Percentiles rank a stretch among this genome's conserved stretches.
Evolutionary conservation across 305 asterid genomes (phyloP).

Genomic region (Andrographis paniculata): DNA sequence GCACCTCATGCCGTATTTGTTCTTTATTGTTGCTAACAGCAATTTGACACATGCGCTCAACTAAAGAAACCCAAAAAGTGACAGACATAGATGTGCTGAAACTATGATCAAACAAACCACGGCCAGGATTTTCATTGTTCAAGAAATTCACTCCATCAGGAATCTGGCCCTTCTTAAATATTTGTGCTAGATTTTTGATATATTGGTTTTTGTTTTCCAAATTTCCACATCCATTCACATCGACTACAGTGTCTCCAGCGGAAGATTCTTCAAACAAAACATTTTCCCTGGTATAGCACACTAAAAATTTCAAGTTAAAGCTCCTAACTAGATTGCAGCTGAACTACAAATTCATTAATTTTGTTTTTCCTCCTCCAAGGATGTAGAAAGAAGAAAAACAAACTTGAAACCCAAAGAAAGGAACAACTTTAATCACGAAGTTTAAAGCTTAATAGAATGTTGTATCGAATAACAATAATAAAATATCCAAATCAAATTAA

Average conservation of each 20-base stretch:
- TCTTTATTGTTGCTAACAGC: conserved; percentile 31
- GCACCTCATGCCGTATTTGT: conserved; percentile 52
- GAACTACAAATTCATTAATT: conserved; percentile 12
- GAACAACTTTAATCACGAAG: background rate
- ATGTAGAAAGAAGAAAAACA: conserved; percentile 7
- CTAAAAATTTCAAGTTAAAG: conserved; percentile 41
- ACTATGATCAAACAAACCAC: conserved; percentile 22
- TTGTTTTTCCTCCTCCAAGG: conserved; percentile 12
- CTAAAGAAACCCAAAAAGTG: conserved; percentile 50
- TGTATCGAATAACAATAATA: background rate
- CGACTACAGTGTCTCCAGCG: conserved; percentile 19
- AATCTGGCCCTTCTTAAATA: conserved; percentile 27
- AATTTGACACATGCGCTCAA: conserved; percentile 52
- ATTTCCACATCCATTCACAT: conserved; percentile 27
- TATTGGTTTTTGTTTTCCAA: conserved; percentile 26
- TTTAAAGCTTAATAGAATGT: too few relatives aligned
- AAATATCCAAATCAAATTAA: background rate
- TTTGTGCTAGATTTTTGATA: conserved; percentile 26
- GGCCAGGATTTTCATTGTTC: conserved; percentile 20
- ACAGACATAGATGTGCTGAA: conserved; percentile 33
- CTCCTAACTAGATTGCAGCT: conserved; percentile 18
- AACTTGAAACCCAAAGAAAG: background rate
- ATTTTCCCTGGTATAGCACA: conserved; percentile 71
- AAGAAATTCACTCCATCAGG: conserved; percentile 20
- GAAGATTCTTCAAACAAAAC: conserved; percentile 37